Base-by-base conservation (phyloP, 495 filamentous ascomycete genomes). In the Hypomontagnella monticulosa region DNA sequence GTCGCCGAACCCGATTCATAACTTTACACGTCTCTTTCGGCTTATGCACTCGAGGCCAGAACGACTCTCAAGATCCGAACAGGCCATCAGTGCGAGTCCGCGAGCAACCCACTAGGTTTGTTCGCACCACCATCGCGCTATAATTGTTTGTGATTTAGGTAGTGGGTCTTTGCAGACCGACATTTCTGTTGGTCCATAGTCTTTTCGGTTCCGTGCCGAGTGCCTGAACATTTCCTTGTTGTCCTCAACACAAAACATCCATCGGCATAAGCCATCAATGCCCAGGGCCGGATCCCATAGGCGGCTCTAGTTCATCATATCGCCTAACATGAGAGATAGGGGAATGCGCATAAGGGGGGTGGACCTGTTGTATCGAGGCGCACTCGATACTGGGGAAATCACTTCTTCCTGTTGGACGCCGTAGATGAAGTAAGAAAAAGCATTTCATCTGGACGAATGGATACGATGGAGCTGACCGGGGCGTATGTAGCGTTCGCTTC, bases 161-260 rank as follows among this genome's bases (percentile, higher is more conserved):
- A 34, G 66, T 64, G 60, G 66, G 66, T 64, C 60, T 43, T 57
- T 49, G n/a, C 51, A 63, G 66, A 69, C 66, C 66, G 66, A 69
- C 66, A 69, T 69, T 69, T 69, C 50, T 63, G 55, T 57, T 69
- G 50, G 60, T 41, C 51, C 49, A 61, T 14, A 27, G 20, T 43
- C 8, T 18, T 43, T 36, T 57, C 66, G 44, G 60, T 64, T 64
- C 66, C 66, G 60, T 57, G 55, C 66, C 66, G 66, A 30, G 27
- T 42, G 60, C 51, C 40, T 42, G 51, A 60, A 42, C 51, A 61
- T 43, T 46, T 20, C 41, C 14, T 56, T 56, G 43, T 30, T 55
- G 46, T 50, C 34, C 20, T 69, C 55, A 60, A 61, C 50, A 57
- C 48, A 46, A 23, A 53, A 9, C 43, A 50, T 38, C 23, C 2